phyloP scores from a whole-genome alignment of 192 early-diverging fungal species.

The Mortierella claussenii region DNA sequence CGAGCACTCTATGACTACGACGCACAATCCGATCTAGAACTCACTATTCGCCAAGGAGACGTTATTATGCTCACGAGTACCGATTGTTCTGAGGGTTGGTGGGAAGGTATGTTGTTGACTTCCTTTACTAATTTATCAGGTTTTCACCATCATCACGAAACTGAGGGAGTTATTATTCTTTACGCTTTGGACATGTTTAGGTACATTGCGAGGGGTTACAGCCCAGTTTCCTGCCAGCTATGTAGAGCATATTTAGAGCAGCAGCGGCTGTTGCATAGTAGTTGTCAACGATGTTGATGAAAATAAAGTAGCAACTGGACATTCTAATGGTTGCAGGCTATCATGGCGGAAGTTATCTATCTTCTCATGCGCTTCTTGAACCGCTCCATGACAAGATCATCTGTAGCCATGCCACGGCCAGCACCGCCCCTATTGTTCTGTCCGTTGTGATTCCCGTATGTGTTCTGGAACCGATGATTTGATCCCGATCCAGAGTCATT shows the following conservation, averaged over 20 bases:
- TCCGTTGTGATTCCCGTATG: conserved; percentile 11
- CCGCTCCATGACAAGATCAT: conserved; percentile 83
- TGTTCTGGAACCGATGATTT: conserved; percentile 51
- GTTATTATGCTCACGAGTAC: conserved; percentile 57
- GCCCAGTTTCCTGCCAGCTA: conserved; percentile 65
- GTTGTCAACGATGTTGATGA: neutral
- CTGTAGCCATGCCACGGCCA: conserved; percentile 82
- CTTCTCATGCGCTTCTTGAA: conserved; percentile 88
- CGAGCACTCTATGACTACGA: conserved; percentile 65
- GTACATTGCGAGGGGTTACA: conserved; percentile 51
- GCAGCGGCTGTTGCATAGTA: neutral
- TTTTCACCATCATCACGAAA: no score
- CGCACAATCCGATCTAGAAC: conserved; percentile 61
- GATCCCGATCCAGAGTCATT: conserved; percentile 8
- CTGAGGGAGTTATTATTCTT: no score
- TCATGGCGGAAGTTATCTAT: conserved; percentile 28
- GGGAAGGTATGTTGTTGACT: conserved; percentile 59
- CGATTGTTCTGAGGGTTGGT: conserved; percentile 66
- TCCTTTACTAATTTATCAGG: no score
- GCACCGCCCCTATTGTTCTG: conserved; percentile 43
- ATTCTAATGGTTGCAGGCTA: no score
- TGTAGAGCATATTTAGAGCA: conserved; percentile 36
- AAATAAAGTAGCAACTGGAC: no score
- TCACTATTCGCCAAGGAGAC: conserved; percentile 60
- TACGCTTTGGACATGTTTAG: conserved; percentile 19